Conservation (phyloP, 345 rosid species). For the Aurinia saxatilis region DNA sequence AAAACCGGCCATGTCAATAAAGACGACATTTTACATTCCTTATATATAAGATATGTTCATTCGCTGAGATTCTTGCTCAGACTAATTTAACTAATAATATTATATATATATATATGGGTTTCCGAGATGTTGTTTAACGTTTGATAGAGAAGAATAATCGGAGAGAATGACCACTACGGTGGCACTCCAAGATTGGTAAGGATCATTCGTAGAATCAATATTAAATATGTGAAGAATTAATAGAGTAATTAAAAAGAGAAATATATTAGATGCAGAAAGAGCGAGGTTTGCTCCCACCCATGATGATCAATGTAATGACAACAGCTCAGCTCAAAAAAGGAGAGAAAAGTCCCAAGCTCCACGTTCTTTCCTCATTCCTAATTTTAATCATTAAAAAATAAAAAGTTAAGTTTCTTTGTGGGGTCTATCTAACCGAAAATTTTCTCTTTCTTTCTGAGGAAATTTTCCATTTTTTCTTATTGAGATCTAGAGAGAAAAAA, state of each 20-base stretch:
- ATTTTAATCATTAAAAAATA: neutral
- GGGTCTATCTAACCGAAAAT: slow-evolving; percentile 11
- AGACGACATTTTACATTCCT: neutral
- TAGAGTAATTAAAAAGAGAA: neutral
- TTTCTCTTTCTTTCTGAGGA: slow-evolving; percentile 2
- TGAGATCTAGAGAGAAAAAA: slow-evolving; percentile 14
- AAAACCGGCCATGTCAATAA: neutral
- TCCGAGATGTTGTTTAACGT: slow-evolving; percentile 13
- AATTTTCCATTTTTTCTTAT: slow-evolving; percentile 4
- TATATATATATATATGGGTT: neutral
- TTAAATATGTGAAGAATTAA: neutral
- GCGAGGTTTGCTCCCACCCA: slow-evolving; percentile 36
- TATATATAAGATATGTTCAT: neutral
- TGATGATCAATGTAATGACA: slow-evolving; percentile 17
- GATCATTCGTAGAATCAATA: neutral
- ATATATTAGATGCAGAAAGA: slow-evolving; percentile 1
- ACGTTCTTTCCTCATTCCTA: slow-evolving; percentile 25
- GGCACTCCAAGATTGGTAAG: slow-evolving; percentile 19
- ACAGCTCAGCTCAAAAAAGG: slow-evolving; percentile 11
- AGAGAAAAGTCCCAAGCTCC: neutral
- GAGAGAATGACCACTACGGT: slow-evolving; percentile 13
- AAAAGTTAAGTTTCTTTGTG: slow-evolving; percentile 15
- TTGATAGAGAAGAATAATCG: slow-evolving; percentile 17
- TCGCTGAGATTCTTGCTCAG: neutral
- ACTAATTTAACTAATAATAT: neutral